Base-by-base conservation (phyloP, 148 eudicot species). In the Rhododendron kiyosumense region DNA sequence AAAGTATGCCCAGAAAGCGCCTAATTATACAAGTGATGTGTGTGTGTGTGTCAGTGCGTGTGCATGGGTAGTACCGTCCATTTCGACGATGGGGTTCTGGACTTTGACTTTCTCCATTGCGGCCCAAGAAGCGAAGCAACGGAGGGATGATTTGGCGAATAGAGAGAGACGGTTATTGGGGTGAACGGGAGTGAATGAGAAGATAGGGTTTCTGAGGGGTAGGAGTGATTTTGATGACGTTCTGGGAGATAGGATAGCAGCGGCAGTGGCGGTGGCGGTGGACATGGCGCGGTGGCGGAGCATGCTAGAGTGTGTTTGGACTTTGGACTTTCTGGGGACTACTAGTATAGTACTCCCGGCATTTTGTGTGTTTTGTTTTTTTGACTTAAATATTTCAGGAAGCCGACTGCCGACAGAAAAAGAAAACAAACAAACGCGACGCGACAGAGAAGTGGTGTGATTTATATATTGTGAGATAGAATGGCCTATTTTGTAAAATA, bases 71-170 rank as follows among this genome's bases (percentile, higher is more conserved):
- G 15, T 89, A 94, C 96, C 96, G 85, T 94, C 96, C 96, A 94
- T 94, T 83, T 94, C 96, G 51, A 94, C 96, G 63, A 94, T 86
- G 18, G 96, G 96, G 74, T 92, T 92, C 22, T 84, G 85, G 9
- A 94, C 96, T 81, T 84, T 81, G 63, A 94, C 32, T 85, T 91
- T 93, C 17, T 87, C 89, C 63, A 85, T 43, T 52, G 91, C 8
- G 71, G 87, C 7, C 0, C 85, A 87, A 73, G 95, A 79, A 49
- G 91, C 85, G 85, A 90, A 90, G 90, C 94, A 92, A 13, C 94
- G 92, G 61, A 91, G 43, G 18, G 93, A 89, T 57, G 85, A 83
- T 41, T 85, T 89, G 75, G 85, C 63, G 69, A 88, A 85, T 76
- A 86, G 24, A 15, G 90, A 86, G 49, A 57, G 59, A 41, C 79